Evolutionary conservation across 805 yeast species (phyloP), one percentile per base, ranked within the genome.

Genomic region (Kodamaea laetipori): DNA sequence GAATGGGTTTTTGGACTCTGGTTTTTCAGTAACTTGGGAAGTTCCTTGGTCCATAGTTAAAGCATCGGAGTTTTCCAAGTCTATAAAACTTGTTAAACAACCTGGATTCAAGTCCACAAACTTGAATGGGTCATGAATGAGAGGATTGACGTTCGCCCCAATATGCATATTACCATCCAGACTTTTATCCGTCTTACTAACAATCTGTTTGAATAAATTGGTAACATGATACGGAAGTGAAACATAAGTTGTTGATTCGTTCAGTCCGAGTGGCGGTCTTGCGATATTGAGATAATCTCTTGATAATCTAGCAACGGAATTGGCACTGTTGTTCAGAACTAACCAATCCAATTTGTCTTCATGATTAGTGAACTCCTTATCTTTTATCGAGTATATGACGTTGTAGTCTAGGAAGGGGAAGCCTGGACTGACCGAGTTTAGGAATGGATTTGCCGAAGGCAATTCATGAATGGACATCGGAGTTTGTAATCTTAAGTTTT

Each of bases 91-190:
- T 7, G 53, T 45, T 13, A 73, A 46, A 49, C 83, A 78, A 0
- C 85, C 82, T 0, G 84, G 82, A 13, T 74, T 78, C 42, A 79
- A 58, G 51, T 74, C 79, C 15, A 78, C 80, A 19, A 69, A 63
- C 42, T 69, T 68, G 52, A 74, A 79, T 1, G 79, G 76, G 52
- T 80, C 85, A 4, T 80, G 73, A 32, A 60, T 47, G 41, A 80
- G 57, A 0, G 84, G 80, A 46, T 77, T 78, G 21, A 79, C 67
- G 35, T 69, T 69, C 34, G 82, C 80, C 0, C 82, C 85, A 15
- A 79, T 66, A 19, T 67, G 74, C 52, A 73, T 51, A 3, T 74
- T 73, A 19, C 71, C 77, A 21, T 66, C 71, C 39, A 67, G 51
- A 21, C 64, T 65, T 42, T 68, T 69, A 34, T 66, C 72, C 35